Evolutionary conservation across 2,329 filamentous ascomycete genomes (phyloP).

Genomic region (Acarospora socialis): DNA sequence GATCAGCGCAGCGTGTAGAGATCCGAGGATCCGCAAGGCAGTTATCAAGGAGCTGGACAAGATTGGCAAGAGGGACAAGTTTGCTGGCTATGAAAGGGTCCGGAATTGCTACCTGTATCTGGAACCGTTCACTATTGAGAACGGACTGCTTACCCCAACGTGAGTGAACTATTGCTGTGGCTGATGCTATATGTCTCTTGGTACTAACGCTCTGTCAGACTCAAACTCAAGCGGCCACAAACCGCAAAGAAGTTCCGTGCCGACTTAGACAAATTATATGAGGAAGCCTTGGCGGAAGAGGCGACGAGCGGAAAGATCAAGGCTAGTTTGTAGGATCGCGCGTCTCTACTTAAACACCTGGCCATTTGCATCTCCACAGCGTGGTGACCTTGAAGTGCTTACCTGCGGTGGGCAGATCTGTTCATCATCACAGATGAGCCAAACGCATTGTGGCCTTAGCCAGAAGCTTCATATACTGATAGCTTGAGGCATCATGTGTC

Average conservation of each 20-base stretch:
- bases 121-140: slow-evolving; percentile 87
- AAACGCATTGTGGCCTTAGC: too few species aligned
- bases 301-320: slow-evolving; percentile 21
- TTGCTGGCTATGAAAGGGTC: slow-evolving; percentile 82
- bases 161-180: slow-evolving; percentile 21
- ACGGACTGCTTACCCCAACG: slow-evolving; percentile 53
- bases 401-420: too few species aligned
- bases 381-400: too few species aligned
- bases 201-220: slow-evolving; percentile 25
- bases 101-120: slow-evolving; percentile 58
- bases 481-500: too few species aligned
- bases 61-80: slow-evolving; percentile 69
- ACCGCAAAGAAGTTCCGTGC: slow-evolving; percentile 47
- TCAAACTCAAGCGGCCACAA: slow-evolving; percentile 59
- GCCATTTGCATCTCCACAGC: too few species aligned
- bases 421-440: too few species aligned
- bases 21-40: slow-evolving; percentile 58
- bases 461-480: too few species aligned
- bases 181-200: too few species aligned
- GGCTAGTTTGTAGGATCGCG: slow-evolving; percentile 28
- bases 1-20: slow-evolving; percentile 50
- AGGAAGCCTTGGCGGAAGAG: slow-evolving; percentile 31
- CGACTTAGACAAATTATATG: slow-evolving; percentile 47
- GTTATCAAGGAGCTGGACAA: slow-evolving; percentile 66
- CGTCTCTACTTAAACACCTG: too few species aligned